Conservation (phyloP, 2,329 filamentous ascomycete species). For the Albophoma yamanashiensis region DNA sequence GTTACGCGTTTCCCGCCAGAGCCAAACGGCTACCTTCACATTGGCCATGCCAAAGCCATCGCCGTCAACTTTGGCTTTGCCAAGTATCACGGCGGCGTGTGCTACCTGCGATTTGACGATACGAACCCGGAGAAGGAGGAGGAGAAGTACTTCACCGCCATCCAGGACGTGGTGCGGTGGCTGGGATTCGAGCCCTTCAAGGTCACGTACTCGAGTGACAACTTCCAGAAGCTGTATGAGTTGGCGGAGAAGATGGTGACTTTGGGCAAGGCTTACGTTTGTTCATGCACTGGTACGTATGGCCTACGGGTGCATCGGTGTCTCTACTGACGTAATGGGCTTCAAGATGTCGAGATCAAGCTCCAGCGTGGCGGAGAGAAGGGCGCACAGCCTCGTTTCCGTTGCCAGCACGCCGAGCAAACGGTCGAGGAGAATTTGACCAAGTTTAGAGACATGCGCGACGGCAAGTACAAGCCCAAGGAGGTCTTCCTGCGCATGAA, state of each 20-base stretch:
- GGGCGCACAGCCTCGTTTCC: constrained; percentile 58
- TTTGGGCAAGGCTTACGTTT: constrained; percentile 64
- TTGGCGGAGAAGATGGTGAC: constrained; percentile 72
- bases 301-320: not conserved
- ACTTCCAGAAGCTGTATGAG: constrained; percentile 76
- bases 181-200: constrained; percentile 40
- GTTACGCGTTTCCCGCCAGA: constrained; percentile 72
- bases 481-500: constrained; percentile 90
- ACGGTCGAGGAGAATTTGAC: constrained; percentile 63
- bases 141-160: constrained; percentile 80
- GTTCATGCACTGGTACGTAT: constrained; percentile 67
- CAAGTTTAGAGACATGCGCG: constrained; percentile 83
- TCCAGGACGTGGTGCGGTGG: constrained; percentile 81
- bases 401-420: constrained; percentile 70
- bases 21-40: constrained; percentile 88
- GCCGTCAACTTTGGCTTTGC: constrained; percentile 96
- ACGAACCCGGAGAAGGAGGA: constrained; percentile 93
- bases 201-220: constrained; percentile 78
- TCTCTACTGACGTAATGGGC: not conserved
- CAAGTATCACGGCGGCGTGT: constrained; percentile 60
- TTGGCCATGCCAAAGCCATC: constrained; percentile 93
- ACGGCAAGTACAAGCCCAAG: constrained; percentile 79
- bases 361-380: constrained; percentile 73
- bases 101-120: constrained; percentile 61
- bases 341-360: constrained; percentile 66